phyloP scores from a whole-genome alignment of 2,329 filamentous ascomycete species.

The Talaromyces piceae region DNA sequence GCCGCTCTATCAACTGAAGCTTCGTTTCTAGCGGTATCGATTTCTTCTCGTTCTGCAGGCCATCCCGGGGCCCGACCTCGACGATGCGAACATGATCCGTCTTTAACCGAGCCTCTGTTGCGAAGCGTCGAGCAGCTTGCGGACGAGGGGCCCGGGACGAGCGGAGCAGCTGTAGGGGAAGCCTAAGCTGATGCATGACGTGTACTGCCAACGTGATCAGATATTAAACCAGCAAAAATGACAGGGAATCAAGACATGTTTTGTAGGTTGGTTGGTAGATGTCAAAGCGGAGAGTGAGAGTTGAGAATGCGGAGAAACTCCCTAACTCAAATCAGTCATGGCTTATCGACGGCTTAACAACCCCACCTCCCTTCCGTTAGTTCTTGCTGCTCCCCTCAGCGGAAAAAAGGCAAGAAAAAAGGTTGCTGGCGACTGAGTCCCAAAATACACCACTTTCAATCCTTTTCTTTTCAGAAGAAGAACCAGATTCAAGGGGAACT shows the following conservation, averaged over 20 bases:
- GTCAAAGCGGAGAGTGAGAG: neutral
- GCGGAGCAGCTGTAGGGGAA: slow-evolving; percentile 22
- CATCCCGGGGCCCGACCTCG: slow-evolving; percentile 48
- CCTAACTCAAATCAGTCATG: neutral
- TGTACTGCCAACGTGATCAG: neutral
- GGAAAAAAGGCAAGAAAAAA: neutral
- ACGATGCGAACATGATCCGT: slow-evolving; percentile 47
- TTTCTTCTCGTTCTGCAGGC: slow-evolving; percentile 47
- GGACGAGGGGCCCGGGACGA: neutral
- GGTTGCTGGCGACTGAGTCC: neutral
- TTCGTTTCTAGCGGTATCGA: slow-evolving; percentile 43
- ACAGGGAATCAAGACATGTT: neutral
- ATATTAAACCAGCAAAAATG: neutral
- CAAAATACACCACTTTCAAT: no score
- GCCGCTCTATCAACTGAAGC: slow-evolving; percentile 41
- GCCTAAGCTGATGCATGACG: slow-evolving; percentile 22
- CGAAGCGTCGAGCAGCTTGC: slow-evolving; percentile 20
- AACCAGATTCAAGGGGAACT: neutral
- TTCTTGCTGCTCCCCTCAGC: neutral
- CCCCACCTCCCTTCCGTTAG: neutral
- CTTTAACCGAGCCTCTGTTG: slow-evolving; percentile 35
- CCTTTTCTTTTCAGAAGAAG: neutral
- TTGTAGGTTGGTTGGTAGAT: neutral
- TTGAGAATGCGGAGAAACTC: slow-evolving; percentile 1
- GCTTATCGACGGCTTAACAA: neutral